These are phyloP conservation scores for Hypoxylon sp. DNA, from an alignment of 2,329 filamentous ascomycete species.

Conservation along the genomic window DNA sequence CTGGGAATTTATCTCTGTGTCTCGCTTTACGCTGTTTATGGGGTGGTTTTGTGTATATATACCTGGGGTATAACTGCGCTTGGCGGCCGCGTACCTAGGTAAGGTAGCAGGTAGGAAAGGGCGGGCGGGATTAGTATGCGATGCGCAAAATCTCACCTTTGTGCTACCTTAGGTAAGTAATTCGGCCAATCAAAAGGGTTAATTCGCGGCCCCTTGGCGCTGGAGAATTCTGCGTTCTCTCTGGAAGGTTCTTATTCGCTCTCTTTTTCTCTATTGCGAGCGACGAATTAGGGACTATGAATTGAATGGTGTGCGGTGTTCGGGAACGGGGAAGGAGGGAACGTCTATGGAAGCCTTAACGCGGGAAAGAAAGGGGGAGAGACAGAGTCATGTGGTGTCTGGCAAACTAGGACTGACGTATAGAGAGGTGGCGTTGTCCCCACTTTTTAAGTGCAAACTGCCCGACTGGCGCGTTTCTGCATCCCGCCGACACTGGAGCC, in stretches of 20 bases:
- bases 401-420: background rate
- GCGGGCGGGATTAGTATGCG: background rate
- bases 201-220: slow-evolving; percentile 14
- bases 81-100: slow-evolving; percentile 7
- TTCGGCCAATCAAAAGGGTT: slow-evolving; percentile 24
- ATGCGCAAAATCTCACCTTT: slow-evolving; percentile 7
- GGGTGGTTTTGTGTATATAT: slow-evolving; percentile 11
- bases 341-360: too few species aligned
- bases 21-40: background rate
- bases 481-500: background rate
- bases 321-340: slow-evolving; percentile 8
- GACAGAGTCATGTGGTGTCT: slow-evolving; percentile 19
- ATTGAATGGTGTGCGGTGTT: too few species aligned
- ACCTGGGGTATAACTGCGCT: background rate
- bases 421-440: slow-evolving; percentile 9
- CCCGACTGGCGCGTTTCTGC: slow-evolving; percentile 6
- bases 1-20: slow-evolving; percentile 18
- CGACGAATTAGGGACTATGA: too few species aligned
- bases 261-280: too few species aligned
- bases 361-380: background rate
- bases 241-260: slow-evolving; percentile 13
- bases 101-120: slow-evolving; percentile 12
- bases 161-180: too few species aligned
- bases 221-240: slow-evolving; percentile 2
- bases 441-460: slow-evolving; percentile 11